phyloP scores from a whole-genome alignment of 805 yeast genomes.

The Kuraishia molischiana region DNA sequence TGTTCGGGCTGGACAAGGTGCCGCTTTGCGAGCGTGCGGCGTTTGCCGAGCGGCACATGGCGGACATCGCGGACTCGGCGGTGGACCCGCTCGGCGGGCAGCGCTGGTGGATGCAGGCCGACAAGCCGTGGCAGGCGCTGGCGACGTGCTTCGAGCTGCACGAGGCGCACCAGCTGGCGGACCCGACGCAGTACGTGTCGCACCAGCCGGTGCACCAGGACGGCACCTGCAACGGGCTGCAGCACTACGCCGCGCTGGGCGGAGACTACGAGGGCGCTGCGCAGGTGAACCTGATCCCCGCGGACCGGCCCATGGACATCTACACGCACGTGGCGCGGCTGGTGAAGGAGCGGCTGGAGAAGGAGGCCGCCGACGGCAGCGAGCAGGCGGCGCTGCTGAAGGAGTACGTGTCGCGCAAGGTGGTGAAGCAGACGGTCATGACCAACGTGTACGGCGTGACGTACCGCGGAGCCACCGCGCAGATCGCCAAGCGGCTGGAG shows the following conservation, averaged over 20 bases:
- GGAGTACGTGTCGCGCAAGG: constrained; percentile 69
- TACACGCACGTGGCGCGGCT: constrained; percentile 60
- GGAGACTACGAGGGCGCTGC: constrained; percentile 78
- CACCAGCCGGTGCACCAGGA: constrained; percentile 80
- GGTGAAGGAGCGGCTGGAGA: constrained; percentile 44
- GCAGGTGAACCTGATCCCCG: constrained; percentile 68
- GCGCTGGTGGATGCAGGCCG: constrained; percentile 66
- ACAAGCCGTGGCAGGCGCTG: constrained; percentile 77
- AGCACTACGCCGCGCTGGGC: constrained; percentile 81
- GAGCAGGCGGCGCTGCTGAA: constrained; percentile 43
- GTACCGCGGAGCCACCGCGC: constrained; percentile 84
- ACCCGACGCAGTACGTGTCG: constrained; percentile 57
- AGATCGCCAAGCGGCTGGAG: constrained; percentile 69
- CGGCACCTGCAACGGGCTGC: constrained; percentile 82
- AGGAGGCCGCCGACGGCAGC: constrained; percentile 43
- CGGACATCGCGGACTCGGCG: constrained; percentile 47
- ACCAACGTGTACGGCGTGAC: constrained; percentile 98
- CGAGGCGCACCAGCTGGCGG: constrained; percentile 49
- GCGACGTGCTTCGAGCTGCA: constrained; percentile 59
- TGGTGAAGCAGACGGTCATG: constrained; percentile 96
- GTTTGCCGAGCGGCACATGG: constrained; percentile 49
- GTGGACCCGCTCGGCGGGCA: constrained; percentile 46
- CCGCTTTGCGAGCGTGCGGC: constrained; percentile 53
- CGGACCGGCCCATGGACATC: constrained; percentile 69
- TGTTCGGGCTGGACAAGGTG: constrained; percentile 68